These are phyloP conservation scores for Solanum hybrid DNA, from an alignment of 305 asterid species.

Conservation along the genomic window DNA sequence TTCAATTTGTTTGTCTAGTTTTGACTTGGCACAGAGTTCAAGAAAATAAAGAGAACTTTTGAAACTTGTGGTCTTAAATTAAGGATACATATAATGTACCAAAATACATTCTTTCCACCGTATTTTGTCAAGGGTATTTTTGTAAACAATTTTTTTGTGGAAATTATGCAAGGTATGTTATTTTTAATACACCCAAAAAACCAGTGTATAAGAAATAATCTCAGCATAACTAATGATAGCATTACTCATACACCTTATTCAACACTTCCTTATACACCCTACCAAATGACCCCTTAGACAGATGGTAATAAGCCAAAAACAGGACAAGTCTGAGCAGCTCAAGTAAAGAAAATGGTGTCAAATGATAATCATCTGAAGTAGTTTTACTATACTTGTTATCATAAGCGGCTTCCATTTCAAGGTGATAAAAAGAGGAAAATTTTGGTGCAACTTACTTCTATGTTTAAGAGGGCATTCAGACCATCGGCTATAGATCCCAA, in stretches of 20 bases:
- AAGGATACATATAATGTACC: neutral
- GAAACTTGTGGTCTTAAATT: neutral
- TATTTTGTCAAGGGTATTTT: neutral
- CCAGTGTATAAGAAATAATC: neutral
- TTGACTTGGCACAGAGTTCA: neutral
- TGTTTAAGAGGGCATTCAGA: conserved; percentile 66
- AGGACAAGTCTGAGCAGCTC: neutral
- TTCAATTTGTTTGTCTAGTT: neutral
- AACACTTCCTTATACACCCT: neutral
- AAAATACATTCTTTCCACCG: neutral
- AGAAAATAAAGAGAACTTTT: neutral
- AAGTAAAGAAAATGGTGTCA: neutral
- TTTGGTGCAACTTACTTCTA: conserved; percentile 61
- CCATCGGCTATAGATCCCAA: conserved; percentile 79
- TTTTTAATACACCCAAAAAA: neutral
- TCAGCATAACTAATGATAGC: neutral
- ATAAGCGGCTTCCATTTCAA: neutral
- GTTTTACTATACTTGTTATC: neutral
- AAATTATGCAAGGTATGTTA: neutral
- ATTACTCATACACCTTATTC: neutral
- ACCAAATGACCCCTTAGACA: neutral
- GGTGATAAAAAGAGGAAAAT: neutral
- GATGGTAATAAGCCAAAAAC: neutral
- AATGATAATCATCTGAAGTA: neutral
- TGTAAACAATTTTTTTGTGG: neutral